Evolutionary conservation across 2,329 filamentous ascomycete species (phyloP).

Genomic region (Albophoma yamanashiensis): DNA sequence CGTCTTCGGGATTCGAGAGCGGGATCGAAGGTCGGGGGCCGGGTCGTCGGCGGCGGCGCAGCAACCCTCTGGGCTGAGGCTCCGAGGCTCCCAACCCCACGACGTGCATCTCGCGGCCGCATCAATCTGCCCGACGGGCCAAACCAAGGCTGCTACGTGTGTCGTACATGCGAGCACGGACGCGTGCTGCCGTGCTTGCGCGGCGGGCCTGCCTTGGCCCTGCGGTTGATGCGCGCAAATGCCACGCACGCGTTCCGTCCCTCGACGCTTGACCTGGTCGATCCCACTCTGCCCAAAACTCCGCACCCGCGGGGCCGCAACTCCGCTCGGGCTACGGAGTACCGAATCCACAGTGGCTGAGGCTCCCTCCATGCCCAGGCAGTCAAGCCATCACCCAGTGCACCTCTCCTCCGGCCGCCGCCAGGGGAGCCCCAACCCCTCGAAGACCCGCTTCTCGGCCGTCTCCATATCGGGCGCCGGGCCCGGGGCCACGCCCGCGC

Average conservation of each 20-base stretch:
- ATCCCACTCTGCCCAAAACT: not conserved
- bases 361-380: not conserved
- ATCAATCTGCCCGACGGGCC: not conserved
- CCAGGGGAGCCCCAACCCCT: constrained; percentile 60
- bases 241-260: not conserved
- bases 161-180: not conserved
- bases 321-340: not conserved
- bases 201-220: too few species aligned
- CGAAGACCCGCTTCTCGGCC: constrained; percentile 74
- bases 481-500: constrained; percentile 16
- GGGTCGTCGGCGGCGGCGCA: not conserved
- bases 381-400: constrained; percentile 40
- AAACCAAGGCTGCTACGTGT: not conserved
- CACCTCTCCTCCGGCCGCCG: constrained; percentile 56
- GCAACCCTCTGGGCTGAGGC: too few species aligned
- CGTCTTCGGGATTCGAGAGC: too few species aligned
- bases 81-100: not conserved
- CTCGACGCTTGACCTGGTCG: not conserved
- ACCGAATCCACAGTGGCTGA: not conserved
- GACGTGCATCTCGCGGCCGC: not conserved
- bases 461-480: constrained; percentile 53
- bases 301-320: not conserved
- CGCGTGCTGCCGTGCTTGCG: too few species aligned
- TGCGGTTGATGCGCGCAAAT: too few species aligned
- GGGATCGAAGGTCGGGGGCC: not conserved